Evolutionary conservation across 1,284 basidiomycete genomes (phyloP), one percentile per base, ranked within the genome.

Genomic region (Schizopora paradoxa): DNA sequence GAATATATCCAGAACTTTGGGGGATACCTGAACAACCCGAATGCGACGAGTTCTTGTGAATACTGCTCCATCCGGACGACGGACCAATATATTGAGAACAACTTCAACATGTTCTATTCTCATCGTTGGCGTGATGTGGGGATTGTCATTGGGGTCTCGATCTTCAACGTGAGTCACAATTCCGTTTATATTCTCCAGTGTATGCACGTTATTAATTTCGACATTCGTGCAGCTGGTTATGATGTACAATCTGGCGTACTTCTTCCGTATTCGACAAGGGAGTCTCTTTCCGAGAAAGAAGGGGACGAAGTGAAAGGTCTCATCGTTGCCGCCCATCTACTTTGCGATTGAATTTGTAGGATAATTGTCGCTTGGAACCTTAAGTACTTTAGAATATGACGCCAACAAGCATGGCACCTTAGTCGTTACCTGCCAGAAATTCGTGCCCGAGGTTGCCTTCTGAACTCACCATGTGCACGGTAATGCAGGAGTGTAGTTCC

Each of bases 1-100:
- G 54, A 65, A 2, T 90, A 74, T 57, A 78, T 85, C 29, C 46
- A 59, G 0, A 55, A 58, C 14, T 64, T 67, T 19, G 82, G 79
- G 3, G 89, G 86, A 0, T 88, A 88, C 61, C 53, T 92, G 32
- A 64, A 70, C 41, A 82, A 91, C 63, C 72, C 77, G 1, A 43
- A 56, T 11, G 66, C 63, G 1, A 66, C 60, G 3, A 28, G 54
- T 2, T 52, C 54, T 16, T 73, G 70, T 58, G 49, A 62, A 41
- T 70, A 67, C 58, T 71, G 67, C 53, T 34, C 51, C 13, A 43
- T 43, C n/a, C 37, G 42, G 21, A 49, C 47, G 18, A 45, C 47
- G n/a, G 47, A 49, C 14, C 37, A 45, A 34, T 49, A 33, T 29
- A 31, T 49, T 23, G 46, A 11, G 7, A 18, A 21, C 21, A 40